Evolutionary conservation across 2,329 filamentous ascomycete species (phyloP).

Genomic region (Ascochyta rabiei): DNA sequence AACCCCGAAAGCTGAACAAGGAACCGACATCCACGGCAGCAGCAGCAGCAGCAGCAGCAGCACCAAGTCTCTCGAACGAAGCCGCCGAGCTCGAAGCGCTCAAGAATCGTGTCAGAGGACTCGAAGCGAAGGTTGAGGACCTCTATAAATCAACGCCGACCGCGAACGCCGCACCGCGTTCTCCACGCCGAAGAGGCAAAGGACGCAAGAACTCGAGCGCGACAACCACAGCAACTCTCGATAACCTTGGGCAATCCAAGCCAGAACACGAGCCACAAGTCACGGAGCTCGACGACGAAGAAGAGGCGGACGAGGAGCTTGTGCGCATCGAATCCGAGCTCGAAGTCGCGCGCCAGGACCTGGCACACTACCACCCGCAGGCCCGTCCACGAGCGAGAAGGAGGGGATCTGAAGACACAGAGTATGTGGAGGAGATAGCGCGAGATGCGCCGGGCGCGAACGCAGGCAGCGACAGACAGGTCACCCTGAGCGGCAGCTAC

Average conservation of each 20-base stretch:
- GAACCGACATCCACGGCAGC: constrained; percentile 26
- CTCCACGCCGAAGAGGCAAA: constrained; percentile 42
- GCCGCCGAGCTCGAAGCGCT: constrained; percentile 43
- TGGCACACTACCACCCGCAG: constrained; percentile 29
- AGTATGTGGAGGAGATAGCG: constrained; percentile 40
- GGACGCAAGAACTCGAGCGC: constrained; percentile 35
- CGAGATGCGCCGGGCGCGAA: constrained; percentile 8
- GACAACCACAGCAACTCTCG: constrained; percentile 28
- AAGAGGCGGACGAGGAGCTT: constrained; percentile 43
- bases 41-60: constrained; percentile 2
- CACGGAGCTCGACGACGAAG: constrained; percentile 23
- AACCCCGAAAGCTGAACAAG: constrained; percentile 44
- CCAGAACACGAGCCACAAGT: background rate
- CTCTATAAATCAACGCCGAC: constrained; percentile 32
- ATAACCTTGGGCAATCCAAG: background rate
- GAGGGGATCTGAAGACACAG: constrained; percentile 15
- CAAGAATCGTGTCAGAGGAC: constrained; percentile 42
- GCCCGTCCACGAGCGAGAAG: constrained; percentile 6
- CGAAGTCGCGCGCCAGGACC: constrained; percentile 38
- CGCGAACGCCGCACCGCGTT: constrained; percentile 26
- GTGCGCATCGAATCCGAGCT: constrained; percentile 41
- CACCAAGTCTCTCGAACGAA: constrained; percentile 1
- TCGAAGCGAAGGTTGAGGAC: constrained; percentile 47
- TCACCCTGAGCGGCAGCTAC: constrained; percentile 45
- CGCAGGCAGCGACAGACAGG: constrained; percentile 30